These are phyloP conservation scores for Xylaria arbuscula DNA, from an alignment of 2,329 filamentous ascomycete species.

Conservation along the genomic window DNA sequence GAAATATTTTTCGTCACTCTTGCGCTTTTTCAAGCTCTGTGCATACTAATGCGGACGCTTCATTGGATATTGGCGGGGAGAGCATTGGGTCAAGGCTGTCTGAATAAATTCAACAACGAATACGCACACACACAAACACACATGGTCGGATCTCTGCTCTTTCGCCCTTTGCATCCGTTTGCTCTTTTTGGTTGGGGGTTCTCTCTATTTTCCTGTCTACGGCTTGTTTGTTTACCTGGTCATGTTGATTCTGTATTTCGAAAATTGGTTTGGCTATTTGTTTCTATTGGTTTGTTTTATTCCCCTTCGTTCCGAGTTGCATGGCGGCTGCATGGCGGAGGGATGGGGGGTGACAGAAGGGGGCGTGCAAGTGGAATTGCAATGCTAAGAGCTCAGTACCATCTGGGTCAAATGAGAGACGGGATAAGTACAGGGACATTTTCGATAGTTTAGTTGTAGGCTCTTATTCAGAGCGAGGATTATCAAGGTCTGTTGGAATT, in stretches of 20 bases:
- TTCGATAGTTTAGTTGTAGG: constrained; percentile 22
- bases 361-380: constrained; percentile 24
- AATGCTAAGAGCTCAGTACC: constrained; percentile 15
- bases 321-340: constrained; percentile 36
- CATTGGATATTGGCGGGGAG: constrained; percentile 20
- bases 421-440: background rate
- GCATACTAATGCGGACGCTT: constrained; percentile 20
- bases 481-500: constrained; percentile 26
- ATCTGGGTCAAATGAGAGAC: background rate
- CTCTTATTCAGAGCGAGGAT: constrained; percentile 15
- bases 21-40: constrained; percentile 11
- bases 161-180: constrained; percentile 12
- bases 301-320: constrained; percentile 34
- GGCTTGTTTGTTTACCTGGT: constrained; percentile 20
- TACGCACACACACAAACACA: constrained; percentile 15
- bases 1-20: background rate
- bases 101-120: constrained; percentile 31
- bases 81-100: constrained; percentile 37
- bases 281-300: constrained; percentile 28
- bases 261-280: constrained; percentile 32
- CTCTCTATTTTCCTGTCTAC: constrained; percentile 16
- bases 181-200: constrained; percentile 1
- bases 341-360: constrained; percentile 19
- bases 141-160: constrained; percentile 36
- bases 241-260: constrained; percentile 30